phyloP scores from a whole-genome alignment of 768 basidiomycete genomes.

The Melanogaster broomeanus region DNA sequence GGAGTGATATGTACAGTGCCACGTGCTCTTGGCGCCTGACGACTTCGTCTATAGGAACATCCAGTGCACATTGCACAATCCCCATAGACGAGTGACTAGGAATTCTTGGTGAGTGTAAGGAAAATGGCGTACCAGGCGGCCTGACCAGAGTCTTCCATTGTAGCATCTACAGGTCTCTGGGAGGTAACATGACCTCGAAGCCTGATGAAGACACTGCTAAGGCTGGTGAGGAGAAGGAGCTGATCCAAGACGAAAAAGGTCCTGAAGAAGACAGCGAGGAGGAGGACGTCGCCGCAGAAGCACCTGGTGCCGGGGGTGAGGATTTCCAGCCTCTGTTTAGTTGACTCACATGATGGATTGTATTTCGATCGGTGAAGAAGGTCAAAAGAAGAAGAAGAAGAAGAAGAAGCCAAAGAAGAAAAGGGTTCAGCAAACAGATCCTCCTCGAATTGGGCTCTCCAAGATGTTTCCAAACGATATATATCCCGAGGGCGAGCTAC shows the following conservation, averaged over 20 bases:
- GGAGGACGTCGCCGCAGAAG: slow-evolving; percentile 33
- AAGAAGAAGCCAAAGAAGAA: slow-evolving; percentile 93
- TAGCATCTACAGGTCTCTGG: neutral
- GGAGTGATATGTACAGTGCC: too few species aligned
- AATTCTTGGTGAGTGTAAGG: too few species aligned
- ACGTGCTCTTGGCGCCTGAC: too few species aligned
- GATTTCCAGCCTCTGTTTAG: neutral
- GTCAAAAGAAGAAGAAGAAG: slow-evolving; percentile 88
- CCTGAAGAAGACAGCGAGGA: slow-evolving; percentile 35
- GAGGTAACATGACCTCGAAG: slow-evolving; percentile 17
- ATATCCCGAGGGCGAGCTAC: slow-evolving; percentile 90
- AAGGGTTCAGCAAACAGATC: slow-evolving; percentile 81
- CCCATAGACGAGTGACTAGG: too few species aligned
- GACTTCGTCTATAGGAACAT: too few species aligned
- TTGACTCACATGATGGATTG: neutral
- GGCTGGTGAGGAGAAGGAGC: slow-evolving; percentile 13
- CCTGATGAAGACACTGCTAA: slow-evolving; percentile 9
- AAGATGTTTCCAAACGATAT: slow-evolving; percentile 86
- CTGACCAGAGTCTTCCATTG: neutral
- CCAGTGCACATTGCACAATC: too few species aligned
- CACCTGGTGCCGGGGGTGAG: slow-evolving; percentile 29
- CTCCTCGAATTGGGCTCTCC: slow-evolving; percentile 85
- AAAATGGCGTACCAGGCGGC: too few species aligned
- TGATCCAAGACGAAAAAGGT: slow-evolving; percentile 18
- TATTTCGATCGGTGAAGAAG: slow-evolving; percentile 25